Evolutionary conservation across 148 eudicot species (phyloP).

Genomic region (Cornus kousa): DNA sequence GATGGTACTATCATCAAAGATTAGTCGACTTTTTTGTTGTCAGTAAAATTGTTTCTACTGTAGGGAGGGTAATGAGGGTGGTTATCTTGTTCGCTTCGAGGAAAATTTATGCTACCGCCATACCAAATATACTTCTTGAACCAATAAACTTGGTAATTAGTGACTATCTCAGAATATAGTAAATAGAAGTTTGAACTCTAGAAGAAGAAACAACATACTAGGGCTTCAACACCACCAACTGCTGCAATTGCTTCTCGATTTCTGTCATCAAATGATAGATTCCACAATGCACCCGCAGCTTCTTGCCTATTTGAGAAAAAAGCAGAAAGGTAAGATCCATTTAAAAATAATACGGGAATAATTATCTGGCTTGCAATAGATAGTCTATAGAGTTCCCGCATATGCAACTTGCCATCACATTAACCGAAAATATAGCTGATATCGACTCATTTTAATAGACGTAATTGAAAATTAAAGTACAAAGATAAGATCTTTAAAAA

Average conservation of each 20-base stretch:
- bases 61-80: no score
- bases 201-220: constrained; percentile 49
- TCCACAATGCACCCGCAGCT: constrained; percentile 99
- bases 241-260: constrained; percentile 95
- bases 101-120: not conserved
- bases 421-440: no score
- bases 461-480: not conserved
- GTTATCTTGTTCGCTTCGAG: not conserved
- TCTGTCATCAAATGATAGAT: constrained; percentile 91
- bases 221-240: constrained; percentile 96
- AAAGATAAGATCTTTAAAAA: not conserved
- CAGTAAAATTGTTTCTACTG: no score
- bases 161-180: not conserved
- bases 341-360: not conserved
- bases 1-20: not conserved
- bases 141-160: not conserved
- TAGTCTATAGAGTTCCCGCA: not conserved
- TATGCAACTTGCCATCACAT: not conserved
- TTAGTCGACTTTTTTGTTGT: no score
- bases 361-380: not conserved
- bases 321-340: not conserved
- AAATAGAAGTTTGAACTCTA: constrained; percentile 3
- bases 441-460: not conserved
- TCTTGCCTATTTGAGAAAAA: constrained; percentile 69
- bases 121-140: not conserved